Conservation (phyloP, 2,329 filamentous ascomycete genomes). For the Cercospora sp. region DNA sequence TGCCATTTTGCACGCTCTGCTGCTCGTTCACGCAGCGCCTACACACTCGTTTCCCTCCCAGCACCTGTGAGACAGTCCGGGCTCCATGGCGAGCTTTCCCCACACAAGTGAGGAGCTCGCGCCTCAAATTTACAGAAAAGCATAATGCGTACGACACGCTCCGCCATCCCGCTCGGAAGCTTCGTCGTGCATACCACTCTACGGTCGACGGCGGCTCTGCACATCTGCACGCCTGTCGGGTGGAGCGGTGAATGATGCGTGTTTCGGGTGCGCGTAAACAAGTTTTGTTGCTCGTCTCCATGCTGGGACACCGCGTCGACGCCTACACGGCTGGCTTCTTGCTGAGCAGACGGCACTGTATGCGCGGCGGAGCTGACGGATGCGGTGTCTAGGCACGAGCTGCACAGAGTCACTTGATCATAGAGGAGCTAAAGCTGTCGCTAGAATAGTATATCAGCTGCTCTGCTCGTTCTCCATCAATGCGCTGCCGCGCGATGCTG, state of each 20-base stretch:
- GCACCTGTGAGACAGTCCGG: neutral
- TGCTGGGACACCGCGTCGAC: neutral
- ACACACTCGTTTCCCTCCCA: neutral
- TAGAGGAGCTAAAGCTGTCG: neutral
- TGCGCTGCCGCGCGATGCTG: neutral
- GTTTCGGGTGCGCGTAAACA: neutral
- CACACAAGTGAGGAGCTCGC: neutral
- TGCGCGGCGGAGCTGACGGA: neutral
- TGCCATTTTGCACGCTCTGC: neutral
- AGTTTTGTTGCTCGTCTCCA: neutral
- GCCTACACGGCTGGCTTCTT: neutral
- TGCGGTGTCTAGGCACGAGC: neutral
- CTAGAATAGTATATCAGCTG: neutral
- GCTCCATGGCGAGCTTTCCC: neutral
- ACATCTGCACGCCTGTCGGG: neutral
- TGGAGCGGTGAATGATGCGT: neutral
- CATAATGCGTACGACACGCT: neutral
- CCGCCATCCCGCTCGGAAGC: neutral
- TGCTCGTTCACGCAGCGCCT: neutral
- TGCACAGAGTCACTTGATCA: neutral
- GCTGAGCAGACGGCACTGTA: neutral
- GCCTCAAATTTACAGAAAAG: neutral
- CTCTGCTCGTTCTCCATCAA: neutral
- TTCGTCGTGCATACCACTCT: neutral
- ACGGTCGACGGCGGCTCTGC: neutral